Base-by-base conservation (phyloP, 768 basidiomycete genomes). In the Boletus rufocinnamomeus region DNA sequence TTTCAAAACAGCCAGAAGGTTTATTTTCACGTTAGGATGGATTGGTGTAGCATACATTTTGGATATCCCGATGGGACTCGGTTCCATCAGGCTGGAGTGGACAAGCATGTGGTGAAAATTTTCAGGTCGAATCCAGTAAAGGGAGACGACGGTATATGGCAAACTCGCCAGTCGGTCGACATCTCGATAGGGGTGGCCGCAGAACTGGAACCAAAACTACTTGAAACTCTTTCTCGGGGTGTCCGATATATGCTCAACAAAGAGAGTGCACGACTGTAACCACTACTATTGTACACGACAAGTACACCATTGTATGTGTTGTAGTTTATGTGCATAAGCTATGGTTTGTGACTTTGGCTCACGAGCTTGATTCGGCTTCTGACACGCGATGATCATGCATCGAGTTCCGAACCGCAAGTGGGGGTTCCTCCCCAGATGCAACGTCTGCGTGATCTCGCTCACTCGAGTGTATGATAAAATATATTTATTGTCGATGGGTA, bases 151-250 rank as follows among this genome's bases (percentile, higher is more conserved):
- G 60, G 57, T 23, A 46, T 28, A 45, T 60, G 59, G 56, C 41
- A 27, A 21, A 8, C 57, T 28, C 52, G 53, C 25, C 54, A 50
- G 23, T 60, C 58, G 11, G 17, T 66, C 7, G 64, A 66, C 2
- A 28, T 66, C 10, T 66, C 67, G 4, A 58, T 68, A 28, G 67
- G 67, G 6, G 61, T 60, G 35, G 63, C 53, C 60, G 61, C 49
- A 59, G 59, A 19, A 38, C 52, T 37, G 38, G 67, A 47, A 59
- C 62, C 54, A 49, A 64, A 28, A 51, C 56, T 49, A 11, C 50
- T 57, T 46, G 60, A 54, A 40, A 50, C 35, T 32, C 58, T 48
- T 57, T 63, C 50, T 35, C 38, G 44, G 19, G 59, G 54, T 45
- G 32, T 54, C 45, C 50, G 52, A 40, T 23, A 54, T 21, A 60